Percentiles rank a stretch among this genome's conserved stretches.
Conservation (phyloP, 352 stramenopile genomes). For the Pythium myriotylum region DNA sequence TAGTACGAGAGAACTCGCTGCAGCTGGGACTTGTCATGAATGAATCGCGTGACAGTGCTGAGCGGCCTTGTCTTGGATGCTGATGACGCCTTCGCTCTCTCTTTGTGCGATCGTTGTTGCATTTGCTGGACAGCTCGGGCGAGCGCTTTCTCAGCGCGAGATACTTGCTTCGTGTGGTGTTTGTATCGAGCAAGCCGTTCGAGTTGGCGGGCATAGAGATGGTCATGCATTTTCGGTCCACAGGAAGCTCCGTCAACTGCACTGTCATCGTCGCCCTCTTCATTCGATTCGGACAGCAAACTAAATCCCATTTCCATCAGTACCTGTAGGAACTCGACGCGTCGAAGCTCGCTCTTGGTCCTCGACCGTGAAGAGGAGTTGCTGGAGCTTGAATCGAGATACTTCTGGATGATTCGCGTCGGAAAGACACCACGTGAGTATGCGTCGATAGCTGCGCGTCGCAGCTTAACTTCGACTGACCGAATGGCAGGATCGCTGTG, state of each 20-base stretch:
- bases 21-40: constrained; percentile 81
- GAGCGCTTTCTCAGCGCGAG: constrained; percentile 58
- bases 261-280: constrained; percentile 33
- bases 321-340: constrained; percentile 92
- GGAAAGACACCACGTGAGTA: constrained; percentile 74
- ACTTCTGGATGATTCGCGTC: constrained; percentile 65
- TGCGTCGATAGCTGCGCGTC: constrained; percentile 65
- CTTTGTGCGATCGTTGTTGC: constrained; percentile 29
- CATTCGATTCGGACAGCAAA: constrained; percentile 52
- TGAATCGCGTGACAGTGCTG: constrained; percentile 39
- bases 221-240: constrained; percentile 62
- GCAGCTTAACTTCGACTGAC: constrained; percentile 86
- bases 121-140: constrained; percentile 41
- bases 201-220: constrained; percentile 81
- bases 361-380: constrained; percentile 22
- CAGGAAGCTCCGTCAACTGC: constrained; percentile 13
- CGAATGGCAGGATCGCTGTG: constrained; percentile 77
- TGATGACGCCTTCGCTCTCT: constrained; percentile 21
- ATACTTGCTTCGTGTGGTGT: constrained; percentile 53
- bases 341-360: constrained; percentile 52
- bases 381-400: constrained; percentile 47
- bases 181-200: constrained; percentile 71
- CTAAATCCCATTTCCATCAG: constrained; percentile 93
- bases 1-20: constrained; percentile 92
- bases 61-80: background rate